phyloP scores from a whole-genome alignment of 2,329 filamentous ascomycete species.

The Stemphylium beticola region DNA sequence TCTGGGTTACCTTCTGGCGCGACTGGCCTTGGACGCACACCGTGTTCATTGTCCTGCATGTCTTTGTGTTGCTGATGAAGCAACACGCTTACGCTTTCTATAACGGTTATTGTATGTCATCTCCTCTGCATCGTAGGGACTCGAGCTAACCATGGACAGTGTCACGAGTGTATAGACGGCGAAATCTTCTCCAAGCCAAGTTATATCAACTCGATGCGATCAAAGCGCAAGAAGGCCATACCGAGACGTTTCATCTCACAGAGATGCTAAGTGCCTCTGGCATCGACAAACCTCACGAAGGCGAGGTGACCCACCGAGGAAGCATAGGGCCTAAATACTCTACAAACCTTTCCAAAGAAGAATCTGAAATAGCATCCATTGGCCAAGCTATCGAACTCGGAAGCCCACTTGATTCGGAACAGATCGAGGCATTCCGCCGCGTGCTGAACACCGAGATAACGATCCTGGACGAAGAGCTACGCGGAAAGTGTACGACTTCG shows the following conservation, averaged over 20 bases:
- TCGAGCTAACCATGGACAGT: constrained; percentile 6
- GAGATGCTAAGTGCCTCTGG: constrained; percentile 20
- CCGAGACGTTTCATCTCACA: constrained; percentile 28
- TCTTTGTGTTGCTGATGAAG: constrained; percentile 81
- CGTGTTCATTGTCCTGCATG: constrained; percentile 77
- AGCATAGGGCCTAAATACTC: constrained; percentile 48
- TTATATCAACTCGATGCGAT: constrained; percentile 65
- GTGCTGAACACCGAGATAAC: constrained; percentile 72
- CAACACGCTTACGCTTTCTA: constrained; percentile 82
- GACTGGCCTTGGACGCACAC: constrained; percentile 87
- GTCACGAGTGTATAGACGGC: constrained; percentile 59
- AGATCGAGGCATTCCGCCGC: constrained; percentile 68
- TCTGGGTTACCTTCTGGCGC: constrained; percentile 71
- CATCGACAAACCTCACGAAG: constrained; percentile 13
- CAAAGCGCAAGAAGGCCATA: constrained; percentile 52
- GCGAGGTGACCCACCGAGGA: constrained; percentile 33
- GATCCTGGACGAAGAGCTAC: constrained; percentile 68
- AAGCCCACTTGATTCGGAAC: constrained; percentile 64
- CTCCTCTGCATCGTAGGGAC: neutral
- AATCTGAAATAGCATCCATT: constrained; percentile 66
- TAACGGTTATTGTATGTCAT: constrained; percentile 67
- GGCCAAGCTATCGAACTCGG: constrained; percentile 67
- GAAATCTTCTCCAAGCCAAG: constrained; percentile 53
- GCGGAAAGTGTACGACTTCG: constrained; percentile 63
- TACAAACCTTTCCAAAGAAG: constrained; percentile 54